Evolutionary conservation across 73 alveolate genomes (phyloP).

Genomic region (Paramecium primaurelia): DNA sequence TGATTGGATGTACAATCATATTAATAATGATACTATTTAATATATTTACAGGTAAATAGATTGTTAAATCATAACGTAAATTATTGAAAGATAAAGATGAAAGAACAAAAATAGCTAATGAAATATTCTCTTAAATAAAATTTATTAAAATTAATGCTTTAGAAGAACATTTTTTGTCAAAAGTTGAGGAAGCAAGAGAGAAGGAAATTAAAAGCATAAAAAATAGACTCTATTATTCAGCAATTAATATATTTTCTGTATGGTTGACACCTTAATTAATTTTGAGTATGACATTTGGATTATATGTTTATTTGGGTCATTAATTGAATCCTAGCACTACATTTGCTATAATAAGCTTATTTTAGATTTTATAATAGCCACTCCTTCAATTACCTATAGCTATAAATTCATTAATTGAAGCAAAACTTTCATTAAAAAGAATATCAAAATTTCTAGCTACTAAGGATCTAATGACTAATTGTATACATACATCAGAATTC

Average conservation of each 20-base stretch:
- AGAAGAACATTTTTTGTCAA: slow-evolving; percentile 71
- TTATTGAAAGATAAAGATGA: slow-evolving; percentile 80
- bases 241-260: slow-evolving; percentile 55
- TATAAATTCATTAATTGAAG: slow-evolving; percentile 68
- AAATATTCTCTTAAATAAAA: slow-evolving; percentile 83
- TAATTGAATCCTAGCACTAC: slow-evolving; percentile 71
- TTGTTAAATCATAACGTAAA: slow-evolving; percentile 59
- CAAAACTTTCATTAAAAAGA: slow-evolving; percentile 77
- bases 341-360: slow-evolving; percentile 71
- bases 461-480: not conserved
- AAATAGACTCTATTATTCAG: slow-evolving; percentile 43
- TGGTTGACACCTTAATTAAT: slow-evolving; percentile 73
- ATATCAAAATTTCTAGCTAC: not conserved
- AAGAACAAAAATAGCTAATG: slow-evolving; percentile 81
- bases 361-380: slow-evolving; percentile 76
- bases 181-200: slow-evolving; percentile 65
- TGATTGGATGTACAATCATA: slow-evolving; percentile 47
- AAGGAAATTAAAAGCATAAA: slow-evolving; percentile 62
- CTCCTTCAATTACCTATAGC: slow-evolving; percentile 80
- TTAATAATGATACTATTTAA: not conserved
- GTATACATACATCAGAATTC: not conserved
- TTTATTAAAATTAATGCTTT: slow-evolving; percentile 86
- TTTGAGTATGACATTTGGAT: slow-evolving; percentile 65
- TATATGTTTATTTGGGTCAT: slow-evolving; percentile 71
- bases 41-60: slow-evolving; percentile 25